These are phyloP conservation scores for Pythium aristosporum DNA, from an alignment of 352 stramenopile species.

Conservation along the genomic window DNA sequence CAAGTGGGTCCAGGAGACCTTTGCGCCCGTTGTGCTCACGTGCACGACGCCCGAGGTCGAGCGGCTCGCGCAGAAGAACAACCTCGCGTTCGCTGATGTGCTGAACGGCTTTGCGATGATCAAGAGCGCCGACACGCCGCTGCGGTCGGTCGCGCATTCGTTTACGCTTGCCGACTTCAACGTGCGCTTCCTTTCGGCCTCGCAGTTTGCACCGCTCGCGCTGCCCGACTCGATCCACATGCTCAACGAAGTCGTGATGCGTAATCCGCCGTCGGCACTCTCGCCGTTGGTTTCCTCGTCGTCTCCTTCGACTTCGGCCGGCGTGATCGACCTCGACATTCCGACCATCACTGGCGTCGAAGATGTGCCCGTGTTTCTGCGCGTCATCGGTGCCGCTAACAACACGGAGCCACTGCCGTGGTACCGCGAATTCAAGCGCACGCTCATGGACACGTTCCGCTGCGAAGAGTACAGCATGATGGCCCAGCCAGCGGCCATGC, in stretches of 20 bases:
- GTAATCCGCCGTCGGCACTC: slow-evolving; percentile 37
- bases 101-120: slow-evolving; percentile 75
- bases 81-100: slow-evolving; percentile 66
- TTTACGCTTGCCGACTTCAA: slow-evolving; percentile 64
- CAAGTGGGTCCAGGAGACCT: slow-evolving; percentile 75
- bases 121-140: slow-evolving; percentile 56
- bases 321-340: slow-evolving; percentile 58
- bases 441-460: slow-evolving; percentile 80
- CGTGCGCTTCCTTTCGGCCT: slow-evolving; percentile 69
- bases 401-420: slow-evolving; percentile 65
- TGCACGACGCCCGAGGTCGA: slow-evolving; percentile 75
- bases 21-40: slow-evolving; percentile 77
- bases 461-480: slow-evolving; percentile 82
- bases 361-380: slow-evolving; percentile 69
- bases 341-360: slow-evolving; percentile 51
- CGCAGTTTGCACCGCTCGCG: slow-evolving; percentile 47
- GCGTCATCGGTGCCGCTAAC: slow-evolving; percentile 44
- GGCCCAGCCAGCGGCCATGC: slow-evolving; percentile 66
- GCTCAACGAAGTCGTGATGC: slow-evolving; percentile 65
- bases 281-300: background rate
- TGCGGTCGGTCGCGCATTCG: slow-evolving; percentile 75
- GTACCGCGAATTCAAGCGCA: slow-evolving; percentile 77
- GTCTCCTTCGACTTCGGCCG: slow-evolving; percentile 14
- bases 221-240: slow-evolving; percentile 53
- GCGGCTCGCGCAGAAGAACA: slow-evolving; percentile 82